Evolutionary conservation across 352 stramenopile genomes (phyloP).

Genomic region (Phytophthora ramorum): DNA sequence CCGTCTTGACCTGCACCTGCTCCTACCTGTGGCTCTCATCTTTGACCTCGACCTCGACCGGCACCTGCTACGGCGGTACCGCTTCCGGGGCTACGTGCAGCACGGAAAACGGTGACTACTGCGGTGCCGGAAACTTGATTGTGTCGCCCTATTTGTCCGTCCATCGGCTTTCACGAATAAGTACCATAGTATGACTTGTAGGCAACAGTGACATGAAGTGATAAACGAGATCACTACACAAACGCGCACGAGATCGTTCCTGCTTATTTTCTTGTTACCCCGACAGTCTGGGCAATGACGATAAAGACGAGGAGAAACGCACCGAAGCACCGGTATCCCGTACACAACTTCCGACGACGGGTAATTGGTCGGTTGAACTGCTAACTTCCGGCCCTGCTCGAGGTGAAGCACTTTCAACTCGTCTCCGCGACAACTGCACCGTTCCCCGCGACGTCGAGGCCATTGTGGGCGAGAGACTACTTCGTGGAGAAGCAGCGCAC

Average conservation of each 20-base stretch:
- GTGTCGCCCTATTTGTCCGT: too few relatives aligned
- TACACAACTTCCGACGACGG: slow-evolving; percentile 1
- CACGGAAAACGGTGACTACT: too few relatives aligned
- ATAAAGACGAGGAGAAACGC: slow-evolving; percentile 27
- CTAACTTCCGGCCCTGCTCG: slow-evolving; percentile 1
- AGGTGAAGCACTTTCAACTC: slow-evolving; percentile 14
- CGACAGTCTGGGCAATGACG: slow-evolving; percentile 25
- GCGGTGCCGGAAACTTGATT: too few relatives aligned
- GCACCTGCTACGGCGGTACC: too few relatives aligned
- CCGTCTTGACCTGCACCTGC: too few relatives aligned
- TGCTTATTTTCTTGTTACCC: slow-evolving; percentile 11
- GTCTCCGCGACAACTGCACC: slow-evolving; percentile 75
- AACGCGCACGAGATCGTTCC: neutral
- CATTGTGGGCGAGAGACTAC: slow-evolving; percentile 92
- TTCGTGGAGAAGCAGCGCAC: slow-evolving; percentile 56
- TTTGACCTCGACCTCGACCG: too few relatives aligned
- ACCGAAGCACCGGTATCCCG: slow-evolving; percentile 1
- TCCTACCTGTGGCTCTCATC: too few relatives aligned
- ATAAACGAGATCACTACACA: too few relatives aligned
- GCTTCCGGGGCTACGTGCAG: too few relatives aligned
- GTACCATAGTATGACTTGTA: too few relatives aligned
- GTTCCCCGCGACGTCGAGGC: slow-evolving; percentile 35
- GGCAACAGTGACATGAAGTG: too few relatives aligned
- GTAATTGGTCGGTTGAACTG: slow-evolving; percentile 21
- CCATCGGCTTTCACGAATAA: too few relatives aligned